Conservation (phyloP, 2,329 filamentous ascomycete genomes). For the Fusarium sp. region DNA sequence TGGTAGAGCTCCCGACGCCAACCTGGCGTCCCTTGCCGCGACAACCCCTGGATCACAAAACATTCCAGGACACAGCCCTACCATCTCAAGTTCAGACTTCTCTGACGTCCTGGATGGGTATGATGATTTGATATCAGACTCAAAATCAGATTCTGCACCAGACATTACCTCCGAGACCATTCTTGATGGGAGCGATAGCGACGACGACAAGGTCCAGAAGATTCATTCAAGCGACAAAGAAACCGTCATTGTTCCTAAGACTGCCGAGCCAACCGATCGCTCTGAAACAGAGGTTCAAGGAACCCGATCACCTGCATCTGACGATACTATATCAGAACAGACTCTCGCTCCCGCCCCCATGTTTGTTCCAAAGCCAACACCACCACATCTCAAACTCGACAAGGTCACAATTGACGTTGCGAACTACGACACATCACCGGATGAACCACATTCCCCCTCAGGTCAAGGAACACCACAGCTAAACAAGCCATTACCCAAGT, state of each 20-base stretch:
- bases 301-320: conserved; percentile 38
- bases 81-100: conserved; percentile 56
- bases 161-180: conserved; percentile 45
- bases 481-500: conserved; percentile 67
- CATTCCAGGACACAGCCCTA: conserved; percentile 57
- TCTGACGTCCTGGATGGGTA: conserved; percentile 58
- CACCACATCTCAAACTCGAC: conserved; percentile 65
- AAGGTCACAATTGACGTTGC: conserved; percentile 52
- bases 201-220: conserved; percentile 45
- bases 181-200: conserved; percentile 38
- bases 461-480: conserved; percentile 53
- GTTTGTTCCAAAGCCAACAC: conserved; percentile 61
- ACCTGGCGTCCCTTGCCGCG: conserved; percentile 41
- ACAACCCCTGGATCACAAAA: conserved; percentile 49
- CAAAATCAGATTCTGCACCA: conserved; percentile 43
- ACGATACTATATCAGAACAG: conserved; percentile 54
- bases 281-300: conserved; percentile 47
- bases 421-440: conserved; percentile 43
- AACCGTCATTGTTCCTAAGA: conserved; percentile 5
- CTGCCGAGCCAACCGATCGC: conserved; percentile 24
- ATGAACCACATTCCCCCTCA: conserved; percentile 45
- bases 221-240: conserved; percentile 41
- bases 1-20: conserved; percentile 44
- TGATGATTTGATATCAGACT: conserved; percentile 57
- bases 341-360: conserved; percentile 61